Base-by-base conservation (phyloP, 2,329 filamentous ascomycete genomes). In the Saccharata proteae region DNA sequence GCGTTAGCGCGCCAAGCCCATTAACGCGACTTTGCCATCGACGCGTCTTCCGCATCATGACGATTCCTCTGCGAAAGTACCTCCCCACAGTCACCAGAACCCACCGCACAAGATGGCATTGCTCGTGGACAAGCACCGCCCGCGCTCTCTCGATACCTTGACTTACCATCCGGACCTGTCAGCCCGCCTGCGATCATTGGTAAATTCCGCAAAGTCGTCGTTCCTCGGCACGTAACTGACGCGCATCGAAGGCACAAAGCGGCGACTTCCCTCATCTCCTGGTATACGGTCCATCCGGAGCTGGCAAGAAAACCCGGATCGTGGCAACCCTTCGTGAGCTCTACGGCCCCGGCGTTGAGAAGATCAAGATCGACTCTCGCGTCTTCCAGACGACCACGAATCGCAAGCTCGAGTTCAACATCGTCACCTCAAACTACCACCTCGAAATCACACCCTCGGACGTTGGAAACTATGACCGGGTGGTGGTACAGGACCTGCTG, bases 351-450 rank as follows among this genome's bases (percentile, higher is more conserved):
- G 88, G 90, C 25, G 90, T 93, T n/a, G 92, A 98, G 52, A 96
- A 94, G 69, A 98, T 98, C 69, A 96, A 96, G 64, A 96, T 98
- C 59, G 90, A 98, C 53, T 83, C 85, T 9, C 81, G 90, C 41
- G 80, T 94, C 37, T 98, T 98, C 64, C 86, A 93, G 59, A 96
- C 90, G 1, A 86, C 76, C 14, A 80, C 79, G 51, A 96, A 93
- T 58, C 84, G 90, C 53, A 98, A 98, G 60, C 78, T 98, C 46
- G 90, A 98, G 61, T 98, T 98, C 71, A 98, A 94, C 62, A 93
- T 98, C 41, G 90, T 98, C 33, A 77, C 86, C 26, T 96, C 88
- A 1, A 77, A 94, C 41, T 98, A 98, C 61, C 90, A 98, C 57
- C 77, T 98, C 46, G 90, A 98, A 57, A 98, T 98, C 51, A 98